A percentile compares a stretch with the other conserved stretches of the same genome.
phyloP scores from a whole-genome alignment of 768 basidiomycete genomes.

The Melanogaster broomeanus region DNA sequence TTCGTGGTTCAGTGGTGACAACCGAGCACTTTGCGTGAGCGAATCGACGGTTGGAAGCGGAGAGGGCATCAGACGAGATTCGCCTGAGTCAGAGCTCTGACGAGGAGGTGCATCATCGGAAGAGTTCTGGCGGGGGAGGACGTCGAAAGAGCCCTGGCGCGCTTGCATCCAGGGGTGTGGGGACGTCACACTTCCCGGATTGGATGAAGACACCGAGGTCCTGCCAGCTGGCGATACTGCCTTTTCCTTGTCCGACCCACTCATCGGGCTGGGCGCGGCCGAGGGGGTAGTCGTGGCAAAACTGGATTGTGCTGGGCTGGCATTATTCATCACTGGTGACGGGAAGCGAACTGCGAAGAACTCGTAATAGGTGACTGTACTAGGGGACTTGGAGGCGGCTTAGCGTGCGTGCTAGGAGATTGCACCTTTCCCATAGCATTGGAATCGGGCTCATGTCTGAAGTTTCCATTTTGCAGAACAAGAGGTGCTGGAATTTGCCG shows the following conservation, averaged over 20 bases:
- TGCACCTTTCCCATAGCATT: constrained; percentile 16
- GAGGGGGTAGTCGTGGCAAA: constrained; percentile 15
- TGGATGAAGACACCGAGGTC: constrained; percentile 14
- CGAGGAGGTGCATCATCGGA: constrained; percentile 16
- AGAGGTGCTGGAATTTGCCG: constrained; percentile 22
- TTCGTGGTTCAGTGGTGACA: constrained; percentile 30
- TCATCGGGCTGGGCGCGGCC: constrained; percentile 5
- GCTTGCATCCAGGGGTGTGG: constrained; percentile 12
- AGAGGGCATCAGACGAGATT: constrained; percentile 40
- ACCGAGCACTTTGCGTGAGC: constrained; percentile 31
- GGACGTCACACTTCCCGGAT: constrained; percentile 10
- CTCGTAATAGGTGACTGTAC: constrained; percentile 20
- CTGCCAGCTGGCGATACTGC: constrained; percentile 16
- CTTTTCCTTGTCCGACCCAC: constrained; percentile 18
- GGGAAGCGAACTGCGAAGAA: constrained; percentile 4
- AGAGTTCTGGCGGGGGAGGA: constrained; percentile 16
- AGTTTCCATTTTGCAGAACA: constrained; percentile 4
- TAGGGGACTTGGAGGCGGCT: constrained; percentile 41
- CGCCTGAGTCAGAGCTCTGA: constrained; percentile 27
- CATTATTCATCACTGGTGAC: background rate
- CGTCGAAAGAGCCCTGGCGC: constrained; percentile 19
- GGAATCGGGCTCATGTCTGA: constrained; percentile 3
- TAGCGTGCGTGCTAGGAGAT: constrained; percentile 29
- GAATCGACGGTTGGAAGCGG: constrained; percentile 43
- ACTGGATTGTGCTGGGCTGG: constrained; percentile 8